Base-by-base conservation (phyloP, 495 filamentous ascomycete genomes). In the Xylaria castorea region DNA sequence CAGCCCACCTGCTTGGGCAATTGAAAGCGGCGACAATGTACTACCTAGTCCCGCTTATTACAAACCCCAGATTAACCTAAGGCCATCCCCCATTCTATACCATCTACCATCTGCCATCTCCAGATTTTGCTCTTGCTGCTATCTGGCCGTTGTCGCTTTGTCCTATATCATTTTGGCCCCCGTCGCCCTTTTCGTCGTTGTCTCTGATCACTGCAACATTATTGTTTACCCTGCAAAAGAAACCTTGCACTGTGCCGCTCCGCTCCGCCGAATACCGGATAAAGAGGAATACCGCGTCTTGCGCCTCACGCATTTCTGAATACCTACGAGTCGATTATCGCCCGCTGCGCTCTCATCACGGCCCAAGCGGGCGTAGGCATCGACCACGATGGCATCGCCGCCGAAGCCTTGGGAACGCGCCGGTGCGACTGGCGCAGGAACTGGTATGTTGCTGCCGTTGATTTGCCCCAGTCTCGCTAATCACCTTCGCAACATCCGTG, bases 331-430 rank as follows among this genome's bases (percentile, higher is more conserved):
- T 68, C 50, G 20, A 68, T 42, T 40, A 51, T 72, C 70, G 70
- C 70, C 70, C 63, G 70, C 70, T 72, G 70, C 63, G 63, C 70
- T 61, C 70, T 61, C 25, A 30, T 30, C 27, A 65, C 51, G 11
- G 61, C 70, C 63, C 32, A n/a, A 46, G 70, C 70, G 70, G 70
- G 70, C 70, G 53, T 72, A 65, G 57, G 30, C 4, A 71, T 20
- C 20, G 60, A 57, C 36, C 20, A 30, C 40, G 4, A 87, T 87
- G 85, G 89, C 90, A 74, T 95, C 95, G 83, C 95, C 95, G 76
- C 95, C 95, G 46, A 98, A 98, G 83, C 95, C 95, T 25, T 98
- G 95, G 95, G 95, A 98, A 83, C 89, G 90, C 80, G 87, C 89
- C 70, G 92, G 93, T 80, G 88, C 89, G 60, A 80, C 83, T 66